Base-by-base conservation (phyloP, 768 basidiomycete genomes). In the Kwoniella botswanensis region DNA sequence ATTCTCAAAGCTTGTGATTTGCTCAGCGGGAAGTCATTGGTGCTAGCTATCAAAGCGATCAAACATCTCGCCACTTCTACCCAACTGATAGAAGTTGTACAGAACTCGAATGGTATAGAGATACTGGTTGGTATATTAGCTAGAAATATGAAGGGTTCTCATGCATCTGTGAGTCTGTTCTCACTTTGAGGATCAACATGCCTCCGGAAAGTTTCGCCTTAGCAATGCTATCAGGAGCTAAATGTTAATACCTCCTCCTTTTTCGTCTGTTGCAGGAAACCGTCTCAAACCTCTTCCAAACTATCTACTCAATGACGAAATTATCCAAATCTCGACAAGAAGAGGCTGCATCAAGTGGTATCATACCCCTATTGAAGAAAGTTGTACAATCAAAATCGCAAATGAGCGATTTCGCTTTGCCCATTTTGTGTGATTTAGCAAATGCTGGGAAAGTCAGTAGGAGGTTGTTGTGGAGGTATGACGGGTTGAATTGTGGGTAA, bases 51-150 rank as follows among this genome's bases (percentile, higher is more conserved):
- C 74, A 97, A 97, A 85, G 93, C 94, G 2, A 89, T 98, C 79
- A 98, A 98, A 79, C 95, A 98, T 81, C 86, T 98, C 4, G 95
- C 94, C 17, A 99, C 98, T 90, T 94, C 91, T 72, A 87, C 94
- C 1, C 91, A 89, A 3, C 84, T 97, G 26, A 89, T 97, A 26
- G 95, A 98, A 73, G 92, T 95, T 0, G 86, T 99, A 10, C 96
- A 98, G 84, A 97, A 98, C 71, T 94, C 95, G 18, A 97, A 98
- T 75, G 91, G 93, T 1, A 90, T 98, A 66, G 94, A 97, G 80
- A 90, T 93, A 57, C 86, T 99, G n/a, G 90, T 94, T 50, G 88
- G 88, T 26, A 89, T 96, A 15, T 86, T 98, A 54, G 92, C 92
- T 24, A 91, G 92, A 77, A 90, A 93, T 75, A 88, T 89, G 42